A percentile compares a stretch with the other conserved stretches of the same genome.
Evolutionary conservation across 768 basidiomycete species (phyloP).

Genomic region (Leccinum rimulosum): DNA sequence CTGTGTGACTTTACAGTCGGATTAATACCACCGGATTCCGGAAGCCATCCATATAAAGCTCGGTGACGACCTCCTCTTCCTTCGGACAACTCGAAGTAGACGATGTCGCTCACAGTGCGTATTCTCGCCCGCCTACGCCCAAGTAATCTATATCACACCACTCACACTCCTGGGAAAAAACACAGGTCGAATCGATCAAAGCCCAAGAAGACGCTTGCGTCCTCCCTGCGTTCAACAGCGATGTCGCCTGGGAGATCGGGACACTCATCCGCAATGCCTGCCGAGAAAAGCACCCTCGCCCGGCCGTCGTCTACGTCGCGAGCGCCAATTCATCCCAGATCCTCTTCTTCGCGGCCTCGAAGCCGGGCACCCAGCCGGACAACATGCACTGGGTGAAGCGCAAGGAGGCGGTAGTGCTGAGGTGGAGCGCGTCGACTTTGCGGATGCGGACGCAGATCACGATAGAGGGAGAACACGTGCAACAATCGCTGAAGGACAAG

Average conservation of each 20-base stretch:
- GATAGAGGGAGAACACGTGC: background rate
- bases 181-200: constrained; percentile 19
- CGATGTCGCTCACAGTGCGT: constrained; percentile 15
- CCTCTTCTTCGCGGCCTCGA: constrained; percentile 30
- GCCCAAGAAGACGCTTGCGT: constrained; percentile 26
- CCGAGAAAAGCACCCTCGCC: constrained; percentile 16
- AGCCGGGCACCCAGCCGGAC: constrained; percentile 30
- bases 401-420: constrained; percentile 31
- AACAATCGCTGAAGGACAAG: constrained; percentile 9
- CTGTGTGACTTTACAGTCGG: background rate
- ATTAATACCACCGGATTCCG: background rate
- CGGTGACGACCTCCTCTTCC: background rate
- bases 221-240: constrained; percentile 29
- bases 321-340: constrained; percentile 30
- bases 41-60: background rate
- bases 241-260: constrained; percentile 35
- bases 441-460: constrained; percentile 20
- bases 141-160: background rate
- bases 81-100: background rate
- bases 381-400: constrained; percentile 35
- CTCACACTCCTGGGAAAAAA: background rate
- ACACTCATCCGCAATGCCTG: constrained; percentile 22
- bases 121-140: background rate
- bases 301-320: constrained; percentile 29
- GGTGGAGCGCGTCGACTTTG: constrained; percentile 31